A percentile compares a stretch with the other conserved stretches of the same genome.
Conservation (phyloP, 352 stramenopile genomes). For the Phytophthora tubulina region DNA sequence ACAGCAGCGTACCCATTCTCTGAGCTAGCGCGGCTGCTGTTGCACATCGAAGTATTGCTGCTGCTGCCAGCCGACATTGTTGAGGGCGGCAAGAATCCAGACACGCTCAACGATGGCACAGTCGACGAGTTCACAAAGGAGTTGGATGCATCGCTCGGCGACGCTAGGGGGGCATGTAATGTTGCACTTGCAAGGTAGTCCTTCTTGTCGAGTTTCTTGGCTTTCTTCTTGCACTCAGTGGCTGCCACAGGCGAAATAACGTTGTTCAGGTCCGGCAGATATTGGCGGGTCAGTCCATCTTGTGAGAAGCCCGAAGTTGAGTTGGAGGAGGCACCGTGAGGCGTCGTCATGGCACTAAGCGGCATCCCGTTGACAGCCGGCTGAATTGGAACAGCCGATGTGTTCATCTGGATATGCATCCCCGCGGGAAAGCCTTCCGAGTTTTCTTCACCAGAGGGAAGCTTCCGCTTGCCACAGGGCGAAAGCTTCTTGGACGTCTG, state of each 20-base stretch:
- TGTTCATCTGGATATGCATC: constrained; percentile 48
- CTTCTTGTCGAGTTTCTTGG: constrained; percentile 72
- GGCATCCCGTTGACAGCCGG: constrained; percentile 46
- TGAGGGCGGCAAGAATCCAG: constrained; percentile 21
- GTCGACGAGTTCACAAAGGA: constrained; percentile 23
- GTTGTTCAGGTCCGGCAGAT: constrained; percentile 65
- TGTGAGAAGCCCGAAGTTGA: constrained; percentile 39
- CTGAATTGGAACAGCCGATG: constrained; percentile 43
- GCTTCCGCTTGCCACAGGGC: constrained; percentile 61
- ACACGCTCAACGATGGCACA: constrained; percentile 17
- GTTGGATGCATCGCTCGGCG: constrained; percentile 29
- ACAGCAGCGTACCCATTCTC: constrained; percentile 30
- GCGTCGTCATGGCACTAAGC: constrained; percentile 48
- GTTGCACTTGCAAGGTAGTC: constrained; percentile 42
- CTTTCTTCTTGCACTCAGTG: constrained; percentile 76
- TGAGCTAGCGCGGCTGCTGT: constrained; percentile 34
- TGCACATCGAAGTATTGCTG: constrained; percentile 31
- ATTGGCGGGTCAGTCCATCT: constrained; percentile 43
- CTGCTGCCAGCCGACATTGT: constrained; percentile 17
- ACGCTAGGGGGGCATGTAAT: constrained; percentile 35
- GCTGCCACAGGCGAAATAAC: constrained; percentile 78
- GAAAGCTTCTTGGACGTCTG: constrained; percentile 48
- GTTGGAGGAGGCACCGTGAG: constrained; percentile 38
- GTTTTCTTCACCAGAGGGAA: constrained; percentile 28
- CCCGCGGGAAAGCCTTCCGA: constrained; percentile 27